Conservation (phyloP, 1,284 basidiomycete genomes). For the Pseudozyma sp. region DNA sequence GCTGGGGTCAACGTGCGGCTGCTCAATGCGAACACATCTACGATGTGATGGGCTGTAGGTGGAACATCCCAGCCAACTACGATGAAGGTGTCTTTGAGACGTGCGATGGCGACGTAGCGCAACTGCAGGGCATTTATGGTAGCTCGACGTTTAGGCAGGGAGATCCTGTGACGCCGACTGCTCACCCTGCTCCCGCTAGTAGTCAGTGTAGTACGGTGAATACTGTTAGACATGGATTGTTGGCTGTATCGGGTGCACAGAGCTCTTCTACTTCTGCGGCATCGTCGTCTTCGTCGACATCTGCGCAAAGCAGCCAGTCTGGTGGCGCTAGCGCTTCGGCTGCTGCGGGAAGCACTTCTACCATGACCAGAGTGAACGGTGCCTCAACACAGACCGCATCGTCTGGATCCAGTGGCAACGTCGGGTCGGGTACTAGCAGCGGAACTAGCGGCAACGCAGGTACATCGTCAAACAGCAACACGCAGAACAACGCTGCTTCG, state of each 20-base stretch:
- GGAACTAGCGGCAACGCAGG: slow-evolving; percentile 2
- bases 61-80: slow-evolving; percentile 63
- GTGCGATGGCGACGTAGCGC: slow-evolving; percentile 57
- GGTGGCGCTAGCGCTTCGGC: neutral
- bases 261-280: slow-evolving; percentile 12
- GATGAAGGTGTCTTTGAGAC: slow-evolving; percentile 55
- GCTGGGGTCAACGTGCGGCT: slow-evolving; percentile 53
- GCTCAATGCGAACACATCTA: slow-evolving; percentile 65
- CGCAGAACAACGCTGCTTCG: slow-evolving; percentile 30
- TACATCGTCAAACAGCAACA: slow-evolving; percentile 28
- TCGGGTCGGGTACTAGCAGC: slow-evolving; percentile 9
- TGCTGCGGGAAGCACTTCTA: slow-evolving; percentile 5
- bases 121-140: slow-evolving; percentile 59
- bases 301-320: no score
- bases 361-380: slow-evolving; percentile 17
- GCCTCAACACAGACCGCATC: slow-evolving; percentile 5
- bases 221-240: slow-evolving; percentile 37
- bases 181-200: slow-evolving; percentile 41
- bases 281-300: neutral
- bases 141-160: slow-evolving; percentile 62
- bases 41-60: slow-evolving; percentile 63
- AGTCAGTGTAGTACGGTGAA: slow-evolving; percentile 33
- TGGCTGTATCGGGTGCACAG: slow-evolving; percentile 9
- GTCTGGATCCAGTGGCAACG: slow-evolving; percentile 1
- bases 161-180: slow-evolving; percentile 41